Evolutionary conservation across 1,284 basidiomycete genomes (phyloP), one percentile per base, ranked within the genome.

Genomic region (Ganoderma multipileum): DNA sequence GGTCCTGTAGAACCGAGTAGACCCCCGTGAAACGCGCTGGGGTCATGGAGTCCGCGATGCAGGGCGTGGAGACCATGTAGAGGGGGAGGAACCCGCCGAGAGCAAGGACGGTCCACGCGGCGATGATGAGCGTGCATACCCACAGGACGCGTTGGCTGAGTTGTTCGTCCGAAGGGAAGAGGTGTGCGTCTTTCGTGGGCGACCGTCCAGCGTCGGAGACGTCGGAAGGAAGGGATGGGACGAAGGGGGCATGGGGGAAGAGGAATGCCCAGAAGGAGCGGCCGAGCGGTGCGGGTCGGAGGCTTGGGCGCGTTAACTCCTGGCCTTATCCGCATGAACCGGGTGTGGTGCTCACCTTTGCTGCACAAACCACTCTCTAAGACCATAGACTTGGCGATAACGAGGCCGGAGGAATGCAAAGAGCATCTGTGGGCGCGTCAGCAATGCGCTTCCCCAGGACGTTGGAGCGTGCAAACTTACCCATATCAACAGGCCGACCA

Each of bases 331-430:
- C 41, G 11, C n/a, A 16, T 30, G 11, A 54, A 36, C 50, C 50
- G 66, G n/a, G 47, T 18, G 30, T 39, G 44, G 54, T 63, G 86
- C 90, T 81, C 76, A 92, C 91, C 87, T 86, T 79, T 84, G 86
- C 59, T 85, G 87, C 20, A 90, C 84, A 77, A 93, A 93, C 91
- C 91, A 93, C 75, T 92, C 91, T 74, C 91, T 82, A 62, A 90
- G 78, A 30, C 81, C 89, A 73, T 93, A 93, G 23, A 93, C 76
- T 80, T 92, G 89, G 66, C 91, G 86, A 75, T 88, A 90, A 66
- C 84, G 87, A 16, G 91, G 91, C 59, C 91, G 84, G 26, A 92
- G 71, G 65, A 89, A 79, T 39, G 89, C 91, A 78, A 93, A 93
- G 58, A 88, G 71, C 65, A 90, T 76, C 91, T 93, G n/a, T 58